Conservation (phyloP, 352 stramenopile species). For the Pythium periplocum region DNA sequence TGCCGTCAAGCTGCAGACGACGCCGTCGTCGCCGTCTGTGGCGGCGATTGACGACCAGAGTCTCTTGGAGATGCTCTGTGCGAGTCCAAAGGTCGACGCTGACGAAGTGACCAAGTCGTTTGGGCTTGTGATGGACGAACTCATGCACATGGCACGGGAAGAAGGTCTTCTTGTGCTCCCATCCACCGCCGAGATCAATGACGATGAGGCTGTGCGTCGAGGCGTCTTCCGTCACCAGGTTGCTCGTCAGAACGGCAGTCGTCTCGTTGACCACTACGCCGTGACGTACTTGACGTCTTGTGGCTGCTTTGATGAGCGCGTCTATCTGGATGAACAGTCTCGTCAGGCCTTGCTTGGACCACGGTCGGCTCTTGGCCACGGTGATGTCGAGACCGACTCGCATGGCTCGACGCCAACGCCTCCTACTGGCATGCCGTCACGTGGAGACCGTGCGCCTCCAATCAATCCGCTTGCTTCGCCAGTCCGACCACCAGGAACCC, state of each 20-base stretch:
- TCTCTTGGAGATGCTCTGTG: slow-evolving; percentile 24
- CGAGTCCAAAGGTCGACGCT: slow-evolving; percentile 20
- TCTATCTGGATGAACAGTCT: slow-evolving; percentile 30
- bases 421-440: slow-evolving; percentile 1
- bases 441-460: background rate
- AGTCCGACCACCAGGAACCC: slow-evolving; percentile 11
- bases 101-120: slow-evolving; percentile 17
- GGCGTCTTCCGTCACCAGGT: slow-evolving; percentile 8
- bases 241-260: slow-evolving; percentile 18
- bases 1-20: slow-evolving; percentile 3
- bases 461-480: slow-evolving; percentile 15
- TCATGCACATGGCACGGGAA: slow-evolving; percentile 10
- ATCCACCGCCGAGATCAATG: background rate
- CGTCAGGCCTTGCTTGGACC: slow-evolving; percentile 22
- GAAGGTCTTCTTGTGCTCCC: slow-evolving; percentile 9
- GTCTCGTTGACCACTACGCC: slow-evolving; percentile 19
- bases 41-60: slow-evolving; percentile 11
- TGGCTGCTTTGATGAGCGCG: slow-evolving; percentile 24
- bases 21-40: background rate
- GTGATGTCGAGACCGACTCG: slow-evolving; percentile 9
- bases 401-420: slow-evolving; percentile 14
- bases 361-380: slow-evolving; percentile 6
- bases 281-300: slow-evolving; percentile 10
- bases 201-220: slow-evolving; percentile 4
- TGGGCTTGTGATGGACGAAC: slow-evolving; percentile 4